Evolutionary conservation across 176 grass and related monocot species (phyloP), one percentile per base, ranked within the genome.

Genomic region (Musa acuminata): DNA sequence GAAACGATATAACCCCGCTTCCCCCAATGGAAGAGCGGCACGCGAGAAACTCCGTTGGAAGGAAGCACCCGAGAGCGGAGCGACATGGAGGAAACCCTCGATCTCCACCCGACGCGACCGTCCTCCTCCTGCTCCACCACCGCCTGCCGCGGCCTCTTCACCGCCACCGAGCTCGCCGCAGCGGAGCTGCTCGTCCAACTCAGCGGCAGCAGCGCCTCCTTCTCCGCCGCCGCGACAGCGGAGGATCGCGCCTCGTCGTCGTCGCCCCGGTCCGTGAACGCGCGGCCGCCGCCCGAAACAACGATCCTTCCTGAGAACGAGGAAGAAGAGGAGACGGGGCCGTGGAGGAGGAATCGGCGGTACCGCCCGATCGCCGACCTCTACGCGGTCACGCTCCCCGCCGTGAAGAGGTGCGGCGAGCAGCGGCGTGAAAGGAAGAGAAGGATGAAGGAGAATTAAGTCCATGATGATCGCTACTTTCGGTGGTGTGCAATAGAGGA

Each of bases 151-250:
- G 8, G 53, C 80, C 62, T 75, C 67, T 91, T 91, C 77, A 87
- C 92, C 52, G 81, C 76, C 35, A 75, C 82, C 5, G 92, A 96
- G 76, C 73, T 96, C 49, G 88, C 72, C 25, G 86, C 82, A 24
- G 86, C 86, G 6, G 86, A 89, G 73, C 84, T 78, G 6, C 88
- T 96, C 49, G 74, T 96, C 69, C 88, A 89, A 60, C 86, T 96
- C 67, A 85, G 92, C 74, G 77, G 72, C 66, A 85, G 80, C 79
- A 86, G 51, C 81, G 70, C 26, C 5, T 73, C 49, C 19, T 49
- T 54, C 68, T 19, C 52, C 51, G 51, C 14, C 25, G 27, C 2
- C 0, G 49, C 29, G 29, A 35, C 0, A 4, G 72, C 63, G 17
- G 51, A 62, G 13, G 35, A 23, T 11, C 22, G 58, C 51, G 86